Percentiles rank a stretch among this genome's conserved stretches.
Conservation (phyloP, 768 basidiomycete genomes). For the Psilocybe azurescens region DNA sequence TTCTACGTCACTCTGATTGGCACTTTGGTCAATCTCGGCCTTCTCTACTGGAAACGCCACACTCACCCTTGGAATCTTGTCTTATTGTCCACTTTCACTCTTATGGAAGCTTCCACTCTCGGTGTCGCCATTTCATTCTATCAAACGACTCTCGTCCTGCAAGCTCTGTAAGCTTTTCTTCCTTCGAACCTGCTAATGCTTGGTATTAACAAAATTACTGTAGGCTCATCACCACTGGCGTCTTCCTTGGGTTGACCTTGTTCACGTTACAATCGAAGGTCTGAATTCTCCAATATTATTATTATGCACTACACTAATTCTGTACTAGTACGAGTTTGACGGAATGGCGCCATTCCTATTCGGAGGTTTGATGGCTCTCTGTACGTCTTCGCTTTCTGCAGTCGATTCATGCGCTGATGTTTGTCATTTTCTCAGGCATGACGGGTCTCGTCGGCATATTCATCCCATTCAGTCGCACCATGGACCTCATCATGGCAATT, state of each 20-base stretch:
- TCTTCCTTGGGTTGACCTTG: conserved; percentile 92
- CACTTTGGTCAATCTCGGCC: conserved; percentile 77
- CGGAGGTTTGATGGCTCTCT: conserved; percentile 77
- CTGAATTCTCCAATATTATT: conserved; percentile 18
- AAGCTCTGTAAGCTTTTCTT: conserved; percentile 70
- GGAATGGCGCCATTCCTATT: conserved; percentile 93
- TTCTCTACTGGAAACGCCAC: conserved; percentile 93
- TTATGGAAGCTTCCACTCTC: conserved; percentile 89
- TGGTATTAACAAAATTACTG: conserved; percentile 9
- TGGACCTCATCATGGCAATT: conserved; percentile 82
- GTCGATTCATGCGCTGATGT: not conserved
- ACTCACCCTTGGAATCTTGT: conserved; percentile 88
- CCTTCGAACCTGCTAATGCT: not conserved
- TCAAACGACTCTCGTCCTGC: conserved; percentile 75
- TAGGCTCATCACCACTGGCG: conserved; percentile 84
- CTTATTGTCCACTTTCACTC: conserved; percentile 85
- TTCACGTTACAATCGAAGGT: conserved; percentile 97
- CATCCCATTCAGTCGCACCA: conserved; percentile 82
- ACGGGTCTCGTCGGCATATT: conserved; percentile 85
- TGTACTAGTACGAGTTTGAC: conserved; percentile 87
- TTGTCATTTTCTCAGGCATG: conserved; percentile 53
- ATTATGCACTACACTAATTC: conserved; percentile 1
- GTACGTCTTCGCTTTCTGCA: conserved; percentile 43
- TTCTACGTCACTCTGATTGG: conserved; percentile 82
- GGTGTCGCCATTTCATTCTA: conserved; percentile 85